Conservation (phyloP, 345 rosid species). For the Moricandia moricandioides region DNA sequence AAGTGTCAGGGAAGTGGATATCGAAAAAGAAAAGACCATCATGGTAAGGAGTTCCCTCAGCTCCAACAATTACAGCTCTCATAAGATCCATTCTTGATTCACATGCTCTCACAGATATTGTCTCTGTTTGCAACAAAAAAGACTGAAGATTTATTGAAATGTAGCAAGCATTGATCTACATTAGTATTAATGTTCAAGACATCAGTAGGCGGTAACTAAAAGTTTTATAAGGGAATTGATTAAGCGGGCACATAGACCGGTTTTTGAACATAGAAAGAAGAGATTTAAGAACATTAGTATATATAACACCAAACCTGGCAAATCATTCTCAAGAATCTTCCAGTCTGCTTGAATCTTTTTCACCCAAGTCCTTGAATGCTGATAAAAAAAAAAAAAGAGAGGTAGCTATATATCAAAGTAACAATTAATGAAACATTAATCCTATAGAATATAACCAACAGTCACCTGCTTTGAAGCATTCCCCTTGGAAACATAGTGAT, state of each 20-base stretch:
- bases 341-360: constrained; percentile 86
- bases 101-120: constrained; percentile 74
- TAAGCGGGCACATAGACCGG: too few species aligned
- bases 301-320: constrained; percentile 63
- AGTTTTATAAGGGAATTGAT: too few species aligned
- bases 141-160: background rate
- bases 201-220: too few species aligned
- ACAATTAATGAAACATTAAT: background rate
- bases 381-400: constrained; percentile 20
- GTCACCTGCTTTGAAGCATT: constrained; percentile 53
- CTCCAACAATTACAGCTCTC: constrained; percentile 85
- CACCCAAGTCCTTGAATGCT: constrained; percentile 68
- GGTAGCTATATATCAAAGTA: background rate
- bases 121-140: constrained; percentile 44
- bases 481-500: constrained; percentile 47
- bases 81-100: constrained; percentile 90
- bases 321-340: constrained; percentile 45
- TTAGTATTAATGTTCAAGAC: background rate
- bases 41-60: constrained; percentile 95
- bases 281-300: too few species aligned
- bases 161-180: background rate
- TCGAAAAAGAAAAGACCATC: constrained; percentile 96
- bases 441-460: background rate
- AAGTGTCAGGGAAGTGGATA: constrained; percentile 63
- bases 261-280: too few species aligned